Percentiles rank a stretch among this genome's conserved stretches.
These are phyloP conservation scores for Leptographium flavum DNA, from an alignment of 2,329 filamentous ascomycete genomes.

Conservation along the genomic window DNA sequence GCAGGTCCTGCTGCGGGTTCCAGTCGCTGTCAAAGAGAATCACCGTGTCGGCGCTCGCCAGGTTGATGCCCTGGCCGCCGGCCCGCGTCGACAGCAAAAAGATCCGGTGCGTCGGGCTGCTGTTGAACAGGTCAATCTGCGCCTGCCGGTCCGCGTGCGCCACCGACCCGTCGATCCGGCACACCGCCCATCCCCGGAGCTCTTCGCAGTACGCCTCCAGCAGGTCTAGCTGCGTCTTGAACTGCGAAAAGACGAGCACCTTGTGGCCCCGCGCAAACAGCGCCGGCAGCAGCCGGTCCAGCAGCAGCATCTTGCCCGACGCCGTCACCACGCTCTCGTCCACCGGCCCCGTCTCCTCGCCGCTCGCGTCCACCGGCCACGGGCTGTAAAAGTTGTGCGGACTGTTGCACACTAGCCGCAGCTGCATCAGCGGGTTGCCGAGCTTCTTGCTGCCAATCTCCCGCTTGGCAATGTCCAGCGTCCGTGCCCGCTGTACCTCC, in stretches of 20 bases:
- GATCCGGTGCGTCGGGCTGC: constrained; percentile 48
- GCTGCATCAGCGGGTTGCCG: constrained; percentile 83
- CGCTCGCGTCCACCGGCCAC: constrained; percentile 39
- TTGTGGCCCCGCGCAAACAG: constrained; percentile 70
- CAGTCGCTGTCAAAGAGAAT: constrained; percentile 81
- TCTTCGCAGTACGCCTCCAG: constrained; percentile 70
- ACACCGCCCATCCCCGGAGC: constrained; percentile 67
- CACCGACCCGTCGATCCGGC: constrained; percentile 83
- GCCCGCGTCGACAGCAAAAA: constrained; percentile 86
- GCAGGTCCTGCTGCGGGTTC: constrained; percentile 94
- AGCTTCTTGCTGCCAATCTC: constrained; percentile 86
- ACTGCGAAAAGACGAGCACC: constrained; percentile 91
- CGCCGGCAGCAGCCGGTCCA: constrained; percentile 69
- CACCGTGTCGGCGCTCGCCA: constrained; percentile 82
- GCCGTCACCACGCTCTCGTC: constrained; percentile 76
- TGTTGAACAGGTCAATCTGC: constrained; percentile 64
- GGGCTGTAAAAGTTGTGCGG: constrained; percentile 97
- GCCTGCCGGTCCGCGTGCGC: constrained; percentile 55
- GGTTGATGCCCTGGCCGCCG: constrained; percentile 89
- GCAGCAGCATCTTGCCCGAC: constrained; percentile 89
- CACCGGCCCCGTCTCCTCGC: constrained; percentile 30
- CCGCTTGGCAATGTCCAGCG: constrained; percentile 65
- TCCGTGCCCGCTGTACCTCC: constrained; percentile 50
- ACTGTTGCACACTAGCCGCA: constrained; percentile 81
- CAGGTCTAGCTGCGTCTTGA: constrained; percentile 86